These are phyloP conservation scores for Henningerozyma blattae DNA, from an alignment of 805 yeast species.

Conservation along the genomic window DNA sequence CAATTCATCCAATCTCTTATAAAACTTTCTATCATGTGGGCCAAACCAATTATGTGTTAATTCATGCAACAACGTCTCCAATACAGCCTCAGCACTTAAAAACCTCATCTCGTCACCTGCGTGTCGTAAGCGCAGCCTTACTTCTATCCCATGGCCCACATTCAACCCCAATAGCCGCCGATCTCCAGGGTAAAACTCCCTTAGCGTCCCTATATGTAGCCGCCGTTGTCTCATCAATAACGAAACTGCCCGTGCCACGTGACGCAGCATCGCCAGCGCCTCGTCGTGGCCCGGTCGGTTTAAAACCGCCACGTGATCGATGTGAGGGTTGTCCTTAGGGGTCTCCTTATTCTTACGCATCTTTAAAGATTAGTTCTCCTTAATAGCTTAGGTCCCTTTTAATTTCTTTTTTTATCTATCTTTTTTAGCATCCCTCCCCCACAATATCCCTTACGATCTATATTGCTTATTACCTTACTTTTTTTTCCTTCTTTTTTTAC, in stretches of 20 bases:
- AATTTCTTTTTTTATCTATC: no score
- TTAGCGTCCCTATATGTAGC: constrained; percentile 52
- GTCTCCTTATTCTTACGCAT: no score
- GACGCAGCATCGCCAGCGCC: constrained; percentile 51
- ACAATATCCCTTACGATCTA: no score
- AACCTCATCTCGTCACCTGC: constrained; percentile 41
- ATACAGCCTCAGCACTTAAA: constrained; percentile 47
- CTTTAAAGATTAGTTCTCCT: no score
- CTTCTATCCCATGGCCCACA: constrained; percentile 64
- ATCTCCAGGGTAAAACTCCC: constrained; percentile 74
- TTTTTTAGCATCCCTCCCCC: no score
- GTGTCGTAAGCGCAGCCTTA: constrained; percentile 58
- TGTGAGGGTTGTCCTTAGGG: constrained; percentile 5
- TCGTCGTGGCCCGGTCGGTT: constrained; percentile 29
- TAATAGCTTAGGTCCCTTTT: no score
- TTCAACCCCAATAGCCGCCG: constrained; percentile 64
- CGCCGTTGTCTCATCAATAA: constrained; percentile 64
- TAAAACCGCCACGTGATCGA: neutral
- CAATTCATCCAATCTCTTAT: constrained; percentile 49
- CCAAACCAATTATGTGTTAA: constrained; percentile 71
- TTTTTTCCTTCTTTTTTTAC: no score
- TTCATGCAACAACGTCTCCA: constrained; percentile 85
- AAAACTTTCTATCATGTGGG: constrained; percentile 68
- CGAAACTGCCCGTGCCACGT: constrained; percentile 57
- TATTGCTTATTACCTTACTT: no score